Conservation (phyloP, 257 asterid species). For the Parsonsia alboflavescens region DNA sequence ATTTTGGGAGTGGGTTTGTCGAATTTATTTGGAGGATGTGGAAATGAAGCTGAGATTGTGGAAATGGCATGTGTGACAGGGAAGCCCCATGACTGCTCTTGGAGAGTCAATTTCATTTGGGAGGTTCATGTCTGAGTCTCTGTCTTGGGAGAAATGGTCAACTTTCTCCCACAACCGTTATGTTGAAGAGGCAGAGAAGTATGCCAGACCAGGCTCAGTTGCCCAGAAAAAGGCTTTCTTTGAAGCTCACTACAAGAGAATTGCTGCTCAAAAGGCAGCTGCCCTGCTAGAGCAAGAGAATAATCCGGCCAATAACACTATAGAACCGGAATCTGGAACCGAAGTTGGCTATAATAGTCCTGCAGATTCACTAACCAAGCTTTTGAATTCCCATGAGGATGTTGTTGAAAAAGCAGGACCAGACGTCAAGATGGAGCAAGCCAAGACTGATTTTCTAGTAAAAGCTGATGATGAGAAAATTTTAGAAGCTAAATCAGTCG, state of each 20-base stretch:
- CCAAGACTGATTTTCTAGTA: neutral
- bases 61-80: constrained; percentile 38
- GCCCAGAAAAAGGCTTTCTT: constrained; percentile 97
- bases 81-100: constrained; percentile 57
- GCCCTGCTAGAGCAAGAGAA: constrained; percentile 57
- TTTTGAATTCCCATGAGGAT: constrained; percentile 16
- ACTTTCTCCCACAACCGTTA: constrained; percentile 78
- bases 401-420: constrained; percentile 18
- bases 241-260: constrained; percentile 93
- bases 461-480: neutral
- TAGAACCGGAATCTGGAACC: constrained; percentile 13
- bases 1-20: neutral
- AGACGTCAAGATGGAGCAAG: constrained; percentile 15
- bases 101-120: constrained; percentile 91
- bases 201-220: constrained; percentile 80
- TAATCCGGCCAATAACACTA: constrained; percentile 19
- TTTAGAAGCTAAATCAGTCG: constrained; percentile 3
- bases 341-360: neutral
- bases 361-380: constrained; percentile 16
- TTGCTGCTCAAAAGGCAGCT: constrained; percentile 84
- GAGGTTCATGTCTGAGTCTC: constrained; percentile 60
- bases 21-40: neutral
- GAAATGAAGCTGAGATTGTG: neutral
- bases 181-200: constrained; percentile 89
- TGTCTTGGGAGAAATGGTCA: constrained; percentile 93